phyloP scores from a whole-genome alignment of 495 filamentous ascomycete species.

The Penicillium parvum region DNA sequence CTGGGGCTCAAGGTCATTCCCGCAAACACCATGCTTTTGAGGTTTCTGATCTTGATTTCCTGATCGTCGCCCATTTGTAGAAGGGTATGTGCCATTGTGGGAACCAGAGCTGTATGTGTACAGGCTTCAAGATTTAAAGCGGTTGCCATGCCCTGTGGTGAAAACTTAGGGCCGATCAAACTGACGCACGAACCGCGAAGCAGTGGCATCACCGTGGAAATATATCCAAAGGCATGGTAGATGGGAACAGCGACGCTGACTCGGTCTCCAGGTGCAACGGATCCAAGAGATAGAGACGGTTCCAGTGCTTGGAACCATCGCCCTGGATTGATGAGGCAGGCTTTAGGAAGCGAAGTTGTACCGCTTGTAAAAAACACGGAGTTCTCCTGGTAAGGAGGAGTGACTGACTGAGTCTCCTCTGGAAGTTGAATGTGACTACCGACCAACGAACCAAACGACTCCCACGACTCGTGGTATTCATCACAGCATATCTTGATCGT shows the following conservation, averaged over 20 bases:
- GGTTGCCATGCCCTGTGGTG: constrained; percentile 19
- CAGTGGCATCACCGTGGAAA: constrained; percentile 26
- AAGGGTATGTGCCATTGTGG: neutral
- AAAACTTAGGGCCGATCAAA: constrained; percentile 25
- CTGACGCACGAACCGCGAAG: constrained; percentile 27
- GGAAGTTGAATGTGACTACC: neutral
- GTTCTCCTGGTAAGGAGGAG: neutral
- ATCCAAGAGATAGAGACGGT: neutral
- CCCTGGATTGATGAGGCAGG: neutral
- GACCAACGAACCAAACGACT: neutral
- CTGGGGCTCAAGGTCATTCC: neutral
- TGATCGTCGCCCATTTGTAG: neutral
- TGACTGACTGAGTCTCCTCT: neutral
- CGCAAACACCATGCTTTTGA: neutral
- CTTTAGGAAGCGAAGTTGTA: neutral
- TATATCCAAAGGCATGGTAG: constrained; percentile 34
- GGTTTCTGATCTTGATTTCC: neutral
- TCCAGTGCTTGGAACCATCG: neutral
- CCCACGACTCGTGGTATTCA: neutral
- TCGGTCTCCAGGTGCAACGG: neutral
- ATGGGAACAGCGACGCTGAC: neutral
- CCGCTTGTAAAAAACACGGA: neutral
- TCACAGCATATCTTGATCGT: neutral
- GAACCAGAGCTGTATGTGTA: neutral
- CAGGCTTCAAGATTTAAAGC: neutral